These are phyloP conservation scores for Crotalaria pallida DNA, from an alignment of 306 rosid genomes.

Conservation along the genomic window DNA sequence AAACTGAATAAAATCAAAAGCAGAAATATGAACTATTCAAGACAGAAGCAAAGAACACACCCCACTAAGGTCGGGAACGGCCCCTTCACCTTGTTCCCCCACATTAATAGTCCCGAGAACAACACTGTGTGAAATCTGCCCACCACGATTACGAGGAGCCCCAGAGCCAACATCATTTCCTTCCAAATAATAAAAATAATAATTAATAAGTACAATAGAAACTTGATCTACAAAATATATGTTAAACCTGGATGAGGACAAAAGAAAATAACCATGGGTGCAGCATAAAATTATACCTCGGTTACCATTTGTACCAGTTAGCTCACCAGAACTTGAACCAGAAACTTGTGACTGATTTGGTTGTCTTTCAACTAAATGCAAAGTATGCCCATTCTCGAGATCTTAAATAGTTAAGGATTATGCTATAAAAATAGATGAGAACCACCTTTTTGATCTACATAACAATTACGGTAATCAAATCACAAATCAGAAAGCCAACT, in stretches of 20 bases:
- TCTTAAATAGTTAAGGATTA: conserved; percentile 65
- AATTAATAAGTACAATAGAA: neutral
- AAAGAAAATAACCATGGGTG: neutral
- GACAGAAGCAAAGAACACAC: conserved; percentile 37
- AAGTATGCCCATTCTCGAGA: conserved; percentile 89
- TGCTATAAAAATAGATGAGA: conserved; percentile 13
- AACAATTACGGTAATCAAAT: neutral
- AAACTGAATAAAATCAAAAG: conserved; percentile 1
- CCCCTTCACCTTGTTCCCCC: conserved; percentile 89
- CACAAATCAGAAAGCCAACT: neutral
- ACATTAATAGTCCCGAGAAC: conserved; percentile 93
- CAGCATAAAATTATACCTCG: conserved; percentile 33
- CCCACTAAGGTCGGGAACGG: conserved; percentile 77
- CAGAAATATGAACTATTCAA: neutral
- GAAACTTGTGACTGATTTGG: conserved; percentile 61
- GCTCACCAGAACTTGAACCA: conserved; percentile 48
- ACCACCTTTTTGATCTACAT: neutral
- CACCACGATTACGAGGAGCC: conserved; percentile 63
- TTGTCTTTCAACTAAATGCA: conserved; percentile 95
- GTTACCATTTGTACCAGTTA: conserved; percentile 36
- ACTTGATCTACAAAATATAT: neutral
- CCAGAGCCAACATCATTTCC: conserved; percentile 62
- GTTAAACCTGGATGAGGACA: neutral
- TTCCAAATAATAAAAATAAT: conserved; percentile 25
- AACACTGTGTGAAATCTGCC: conserved; percentile 93